A percentile compares a stretch with the other conserved stretches of the same genome.
Conservation (phyloP, 371 early-diverging fungal species). For the Nematocida homosporus region DNA sequence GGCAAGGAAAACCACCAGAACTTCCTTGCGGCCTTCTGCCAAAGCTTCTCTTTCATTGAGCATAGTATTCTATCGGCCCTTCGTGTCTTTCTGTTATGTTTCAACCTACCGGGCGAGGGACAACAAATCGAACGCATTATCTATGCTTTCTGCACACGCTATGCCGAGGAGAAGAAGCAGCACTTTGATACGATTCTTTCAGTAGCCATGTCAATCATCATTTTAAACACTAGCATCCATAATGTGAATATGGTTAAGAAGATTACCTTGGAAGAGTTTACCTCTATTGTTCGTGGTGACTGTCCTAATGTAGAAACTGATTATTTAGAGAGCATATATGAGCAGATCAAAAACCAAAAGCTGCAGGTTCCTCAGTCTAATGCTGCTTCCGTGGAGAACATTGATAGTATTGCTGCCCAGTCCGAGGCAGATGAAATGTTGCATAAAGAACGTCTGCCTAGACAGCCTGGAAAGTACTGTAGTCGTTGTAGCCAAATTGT, state of each 20-base stretch:
- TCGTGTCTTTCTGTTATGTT: slow-evolving; percentile 75
- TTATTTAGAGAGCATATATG: slow-evolving; percentile 53
- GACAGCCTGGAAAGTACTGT: slow-evolving; percentile 28
- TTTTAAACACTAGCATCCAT: slow-evolving; percentile 88
- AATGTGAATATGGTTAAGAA: slow-evolving; percentile 79
- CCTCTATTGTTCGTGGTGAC: slow-evolving; percentile 62
- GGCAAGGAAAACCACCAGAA: slow-evolving; percentile 73
- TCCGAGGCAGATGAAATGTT: slow-evolving; percentile 20
- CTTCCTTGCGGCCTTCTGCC: slow-evolving; percentile 74
- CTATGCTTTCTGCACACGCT: slow-evolving; percentile 76
- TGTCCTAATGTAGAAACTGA: slow-evolving; percentile 41
- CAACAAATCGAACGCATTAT: slow-evolving; percentile 84
- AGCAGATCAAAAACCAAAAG: slow-evolving; percentile 57
- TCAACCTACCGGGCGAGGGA: slow-evolving; percentile 83
- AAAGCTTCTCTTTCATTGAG: slow-evolving; percentile 76
- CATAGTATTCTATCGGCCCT: slow-evolving; percentile 79
- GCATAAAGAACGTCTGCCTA: background rate
- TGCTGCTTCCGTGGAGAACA: slow-evolving; percentile 7
- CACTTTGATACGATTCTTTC: slow-evolving; percentile 33
- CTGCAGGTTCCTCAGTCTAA: slow-evolving; percentile 58
- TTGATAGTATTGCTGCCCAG: slow-evolving; percentile 6
- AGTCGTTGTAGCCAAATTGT: slow-evolving; percentile 11
- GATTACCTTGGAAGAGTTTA: slow-evolving; percentile 79
- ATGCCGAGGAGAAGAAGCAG: slow-evolving; percentile 69
- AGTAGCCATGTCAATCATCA: slow-evolving; percentile 71